Evolutionary conservation across 441 rosid species (phyloP), one percentile per base, ranked within the genome.

Genomic region (Pelargonium myrrhifolium): DNA sequence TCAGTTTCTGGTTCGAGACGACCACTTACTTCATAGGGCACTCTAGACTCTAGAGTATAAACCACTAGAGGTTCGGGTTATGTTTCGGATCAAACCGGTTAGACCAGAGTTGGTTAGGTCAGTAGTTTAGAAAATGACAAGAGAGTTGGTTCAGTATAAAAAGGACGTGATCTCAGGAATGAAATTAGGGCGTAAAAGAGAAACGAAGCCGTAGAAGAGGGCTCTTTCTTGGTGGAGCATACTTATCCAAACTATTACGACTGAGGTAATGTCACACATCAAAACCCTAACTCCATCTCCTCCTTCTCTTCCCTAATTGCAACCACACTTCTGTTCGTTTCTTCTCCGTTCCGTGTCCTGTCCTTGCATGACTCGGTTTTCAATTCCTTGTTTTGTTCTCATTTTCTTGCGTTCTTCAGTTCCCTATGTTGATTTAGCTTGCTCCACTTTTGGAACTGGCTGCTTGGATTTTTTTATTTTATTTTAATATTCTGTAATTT

Each of bases 161-260:
- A 65, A 1, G 59, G 14, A 6, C 9, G 45, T 62, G 74, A 17
- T 59, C 61, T 64, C 26, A 5, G 26, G 15, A 31, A 31, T 12
- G 3, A 74, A 73, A 65, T 75, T 77, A 72, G 86, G 88, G 90
- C 84, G 81, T 76, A 68, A 71, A 75, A 80, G 85, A 82, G 77
- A 80, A 82, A 81, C 85, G 76, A 80, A 78, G 86, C 86, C 84
- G 88, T 79, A 76, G 76, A 72, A 81, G 82, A 82, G 84, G 87
- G 84, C 86, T 78, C 73, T 77, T 65, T 65, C 66, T 75, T 53
- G 71, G 65, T 61, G 53, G 72, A 31, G 35, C 35, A 31, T 3
- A 31, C 53, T 45, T 45, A 45, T 45, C 53, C 53, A 5, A 45
- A 45, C 53, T 45, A 3, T 14, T 0, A 45, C 51, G 51, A 9